phyloP scores from a whole-genome alignment of 768 basidiomycete species.

The Termitomyces eurrhizus region DNA sequence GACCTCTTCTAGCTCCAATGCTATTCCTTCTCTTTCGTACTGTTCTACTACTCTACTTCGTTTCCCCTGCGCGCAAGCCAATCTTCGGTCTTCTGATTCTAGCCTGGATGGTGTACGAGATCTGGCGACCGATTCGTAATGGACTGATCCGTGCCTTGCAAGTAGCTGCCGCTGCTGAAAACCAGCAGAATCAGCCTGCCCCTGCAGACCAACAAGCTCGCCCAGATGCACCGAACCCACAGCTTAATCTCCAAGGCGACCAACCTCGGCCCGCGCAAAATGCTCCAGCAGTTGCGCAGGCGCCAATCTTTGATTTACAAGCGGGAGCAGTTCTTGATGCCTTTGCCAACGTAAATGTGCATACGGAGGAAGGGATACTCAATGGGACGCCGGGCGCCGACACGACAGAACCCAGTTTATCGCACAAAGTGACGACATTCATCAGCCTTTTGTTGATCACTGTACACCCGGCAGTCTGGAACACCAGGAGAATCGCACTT shows the following conservation, averaged over 20 bases:
- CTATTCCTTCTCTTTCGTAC: slow-evolving; percentile 68
- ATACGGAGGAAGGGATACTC: slow-evolving; percentile 50
- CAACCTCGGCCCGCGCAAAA: slow-evolving; percentile 18
- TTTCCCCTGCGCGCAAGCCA: slow-evolving; percentile 71
- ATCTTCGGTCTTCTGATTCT: slow-evolving; percentile 62
- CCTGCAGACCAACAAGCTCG: slow-evolving; percentile 6
- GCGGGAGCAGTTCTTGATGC: slow-evolving; percentile 38
- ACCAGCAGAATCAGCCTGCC: slow-evolving; percentile 21
- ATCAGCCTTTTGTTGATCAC: slow-evolving; percentile 54
- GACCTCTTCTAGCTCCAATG: slow-evolving; percentile 64
- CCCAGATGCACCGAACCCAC: slow-evolving; percentile 10
- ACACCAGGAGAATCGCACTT: slow-evolving; percentile 56
- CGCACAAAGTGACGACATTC: slow-evolving; percentile 52
- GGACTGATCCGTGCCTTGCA: slow-evolving; percentile 34
- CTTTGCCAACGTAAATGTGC: slow-evolving; percentile 55
- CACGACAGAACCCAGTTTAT: slow-evolving; percentile 41
- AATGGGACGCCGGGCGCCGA: slow-evolving; percentile 23
- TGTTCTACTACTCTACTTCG: slow-evolving; percentile 67
- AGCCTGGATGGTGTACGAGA: slow-evolving; percentile 72
- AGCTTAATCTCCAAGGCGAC: slow-evolving; percentile 13
- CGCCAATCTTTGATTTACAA: slow-evolving; percentile 27
- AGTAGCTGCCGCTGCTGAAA: slow-evolving; percentile 29
- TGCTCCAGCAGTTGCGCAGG: slow-evolving; percentile 14
- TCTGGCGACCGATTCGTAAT: slow-evolving; percentile 64
- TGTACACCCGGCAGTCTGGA: slow-evolving; percentile 72